Base-by-base conservation (phyloP, 192 early-diverging fungal species). In the Backusella liffmaniae region DNA sequence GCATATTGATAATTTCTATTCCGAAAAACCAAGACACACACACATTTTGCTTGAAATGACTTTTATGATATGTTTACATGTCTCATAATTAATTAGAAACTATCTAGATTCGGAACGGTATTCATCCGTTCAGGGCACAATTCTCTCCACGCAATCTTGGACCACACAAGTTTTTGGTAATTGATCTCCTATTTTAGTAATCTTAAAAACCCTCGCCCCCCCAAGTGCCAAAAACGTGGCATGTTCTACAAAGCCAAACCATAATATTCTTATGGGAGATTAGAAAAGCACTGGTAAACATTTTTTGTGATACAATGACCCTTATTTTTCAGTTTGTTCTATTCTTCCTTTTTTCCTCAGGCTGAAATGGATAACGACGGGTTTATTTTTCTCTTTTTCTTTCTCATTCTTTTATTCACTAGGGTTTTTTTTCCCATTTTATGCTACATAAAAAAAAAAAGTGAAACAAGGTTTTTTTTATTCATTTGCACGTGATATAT, bases 181-280 rank as follows among this genome's bases (percentile, higher is more conserved):
- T 59, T 59, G 10, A 56, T 9, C 56, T 59, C 56, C 56, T 59
- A 26, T 59, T 59, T 59, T 23, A 26, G 56, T 59, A 59, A 29
- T 23, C 21, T 59, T 59, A 56, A 26, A 12, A 32, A 32, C 2
- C 32, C 26, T 26, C n/a, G n/a, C 2, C 56, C 23, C 53, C 53
- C 26, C 56, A 62, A 23, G 56, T 62, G 56, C 56, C 56, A 62
- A 62, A 62, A 62, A 62, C 56, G 56, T 62, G 56, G 56, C 56
- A 62, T 62, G 56, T 62, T 62, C 26, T 62, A 62, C 56, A 62
- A 62, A 26, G 29, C 13, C 56, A 49, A 49, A 49, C 42, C 42
- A 44, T 44, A 41, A 32, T 32, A 32, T 49, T 49, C 18, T 49
- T 49, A 29, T 62, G 56, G 56, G 56, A 62, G 56, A 62, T 62